Evolutionary conservation across 208 protist genomes (phyloP).

Genomic region (Willaertia magna): DNA sequence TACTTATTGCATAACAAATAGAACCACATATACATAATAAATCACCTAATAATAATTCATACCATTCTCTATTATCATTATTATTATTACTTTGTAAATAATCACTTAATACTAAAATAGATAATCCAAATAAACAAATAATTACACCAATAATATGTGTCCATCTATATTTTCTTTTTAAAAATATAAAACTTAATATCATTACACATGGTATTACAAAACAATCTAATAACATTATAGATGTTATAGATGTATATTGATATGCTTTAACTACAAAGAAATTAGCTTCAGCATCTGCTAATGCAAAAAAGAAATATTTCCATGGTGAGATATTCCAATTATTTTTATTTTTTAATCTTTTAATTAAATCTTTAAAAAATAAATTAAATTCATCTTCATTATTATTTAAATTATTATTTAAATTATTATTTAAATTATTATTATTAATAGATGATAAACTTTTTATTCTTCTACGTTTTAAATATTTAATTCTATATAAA

Average conservation of each 20-base stretch:
- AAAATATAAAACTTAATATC: slow-evolving; percentile 60
- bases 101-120: slow-evolving; percentile 40
- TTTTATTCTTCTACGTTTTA: background rate
- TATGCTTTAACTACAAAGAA: slow-evolving; percentile 76
- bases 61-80: background rate
- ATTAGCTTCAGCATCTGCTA: slow-evolving; percentile 80
- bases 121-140: slow-evolving; percentile 57
- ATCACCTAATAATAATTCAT: slow-evolving; percentile 48
- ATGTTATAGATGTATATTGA: slow-evolving; percentile 76
- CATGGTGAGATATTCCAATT: slow-evolving; percentile 35
- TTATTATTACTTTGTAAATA: background rate
- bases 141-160: slow-evolving; percentile 62
- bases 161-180: slow-evolving; percentile 54
- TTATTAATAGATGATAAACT: background rate
- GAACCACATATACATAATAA: slow-evolving; percentile 56
- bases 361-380: background rate
- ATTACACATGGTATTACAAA: slow-evolving; percentile 79
- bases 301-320: slow-evolving; percentile 64
- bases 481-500: background rate
- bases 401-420: background rate
- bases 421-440: background rate
- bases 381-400: background rate
- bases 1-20: slow-evolving; percentile 64
- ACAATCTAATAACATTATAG: slow-evolving; percentile 66
- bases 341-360: background rate